Percentiles rank a stretch among this genome's conserved stretches.
These are phyloP conservation scores for Yamadazyma pseudoaaseri DNA, from an alignment of 1,139 yeast species.

Conservation along the genomic window DNA sequence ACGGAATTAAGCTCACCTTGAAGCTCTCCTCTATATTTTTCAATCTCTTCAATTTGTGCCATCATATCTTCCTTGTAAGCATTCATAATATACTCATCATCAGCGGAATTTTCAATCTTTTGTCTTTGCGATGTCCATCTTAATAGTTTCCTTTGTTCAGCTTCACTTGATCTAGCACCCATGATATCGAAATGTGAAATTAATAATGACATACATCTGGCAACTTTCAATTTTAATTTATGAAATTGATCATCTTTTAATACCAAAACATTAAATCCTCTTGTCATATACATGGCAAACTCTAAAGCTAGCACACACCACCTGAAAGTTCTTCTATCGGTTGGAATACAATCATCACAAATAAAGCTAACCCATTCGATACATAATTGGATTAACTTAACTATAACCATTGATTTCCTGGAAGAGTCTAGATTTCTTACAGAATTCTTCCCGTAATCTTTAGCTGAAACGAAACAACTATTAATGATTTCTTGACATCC, in stretches of 20 bases:
- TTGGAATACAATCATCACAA: constrained; percentile 92
- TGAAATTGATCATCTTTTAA: constrained; percentile 76
- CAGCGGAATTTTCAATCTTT: constrained; percentile 50
- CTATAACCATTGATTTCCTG: constrained; percentile 66
- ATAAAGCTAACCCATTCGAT: constrained; percentile 92
- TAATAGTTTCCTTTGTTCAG: constrained; percentile 57
- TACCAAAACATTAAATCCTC: constrained; percentile 84
- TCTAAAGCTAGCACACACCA: constrained; percentile 97
- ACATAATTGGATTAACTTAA: constrained; percentile 71
- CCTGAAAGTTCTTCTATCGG: constrained; percentile 85
- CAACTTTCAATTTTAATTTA: constrained; percentile 75
- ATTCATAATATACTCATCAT: constrained; percentile 58
- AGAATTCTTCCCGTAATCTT: constrained; percentile 81
- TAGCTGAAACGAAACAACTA: constrained; percentile 72
- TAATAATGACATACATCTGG: constrained; percentile 89
- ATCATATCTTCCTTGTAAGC: constrained; percentile 60
- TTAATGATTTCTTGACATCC: constrained; percentile 77
- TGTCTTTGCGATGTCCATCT: constrained; percentile 52
- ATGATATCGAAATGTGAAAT: constrained; percentile 96
- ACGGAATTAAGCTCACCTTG: constrained; percentile 55
- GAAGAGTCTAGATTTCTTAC: constrained; percentile 63
- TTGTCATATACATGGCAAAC: constrained; percentile 93
- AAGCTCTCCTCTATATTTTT: constrained; percentile 50
- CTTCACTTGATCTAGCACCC: constrained; percentile 95
- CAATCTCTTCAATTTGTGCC: constrained; percentile 59